Conservation (phyloP, 1,284 basidiomycete genomes). For the Exobasidium rhododendri region DNA sequence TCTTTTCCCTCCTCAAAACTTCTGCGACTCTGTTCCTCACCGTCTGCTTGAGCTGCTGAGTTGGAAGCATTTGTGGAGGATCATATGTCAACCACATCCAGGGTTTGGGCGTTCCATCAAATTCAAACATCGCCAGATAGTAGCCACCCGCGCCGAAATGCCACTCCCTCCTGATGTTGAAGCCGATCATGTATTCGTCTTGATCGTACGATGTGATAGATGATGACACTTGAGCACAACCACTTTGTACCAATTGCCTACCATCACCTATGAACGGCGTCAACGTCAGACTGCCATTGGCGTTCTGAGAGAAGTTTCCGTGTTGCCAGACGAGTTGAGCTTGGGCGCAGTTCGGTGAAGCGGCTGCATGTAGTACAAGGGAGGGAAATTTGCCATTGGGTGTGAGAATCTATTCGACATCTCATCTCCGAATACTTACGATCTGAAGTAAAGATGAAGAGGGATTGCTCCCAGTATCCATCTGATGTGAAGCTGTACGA, state of each 20-base stretch:
- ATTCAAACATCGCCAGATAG: slow-evolving; percentile 31
- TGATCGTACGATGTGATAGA: slow-evolving; percentile 29
- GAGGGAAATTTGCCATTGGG: slow-evolving; percentile 2
- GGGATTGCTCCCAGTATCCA: slow-evolving; percentile 52
- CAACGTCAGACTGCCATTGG: slow-evolving; percentile 32
- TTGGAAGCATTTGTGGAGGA: slow-evolving; percentile 48
- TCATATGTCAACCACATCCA: slow-evolving; percentile 42
- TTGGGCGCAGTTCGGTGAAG: slow-evolving; percentile 43
- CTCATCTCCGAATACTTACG: slow-evolving; percentile 25
- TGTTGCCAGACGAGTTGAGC: slow-evolving; percentile 53
- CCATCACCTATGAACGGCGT: slow-evolving; percentile 35
- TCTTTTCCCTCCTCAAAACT: too few relatives aligned
- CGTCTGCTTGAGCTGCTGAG: slow-evolving; percentile 33
- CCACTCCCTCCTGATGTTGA: slow-evolving; percentile 23
- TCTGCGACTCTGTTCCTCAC: too few relatives aligned
- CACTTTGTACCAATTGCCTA: slow-evolving; percentile 23
- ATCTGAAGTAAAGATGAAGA: slow-evolving; percentile 41
- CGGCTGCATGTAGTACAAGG: not conserved
- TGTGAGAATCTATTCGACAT: not conserved
- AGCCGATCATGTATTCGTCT: slow-evolving; percentile 19
- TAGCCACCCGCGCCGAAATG: slow-evolving; percentile 26
- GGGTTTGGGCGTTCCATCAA: slow-evolving; percentile 31
- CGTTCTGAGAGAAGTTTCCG: slow-evolving; percentile 32
- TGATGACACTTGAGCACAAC: slow-evolving; percentile 23
- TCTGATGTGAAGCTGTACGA: slow-evolving; percentile 53